phyloP scores from a whole-genome alignment of 306 rosid species.

The Pterocarpus santalinus region DNA sequence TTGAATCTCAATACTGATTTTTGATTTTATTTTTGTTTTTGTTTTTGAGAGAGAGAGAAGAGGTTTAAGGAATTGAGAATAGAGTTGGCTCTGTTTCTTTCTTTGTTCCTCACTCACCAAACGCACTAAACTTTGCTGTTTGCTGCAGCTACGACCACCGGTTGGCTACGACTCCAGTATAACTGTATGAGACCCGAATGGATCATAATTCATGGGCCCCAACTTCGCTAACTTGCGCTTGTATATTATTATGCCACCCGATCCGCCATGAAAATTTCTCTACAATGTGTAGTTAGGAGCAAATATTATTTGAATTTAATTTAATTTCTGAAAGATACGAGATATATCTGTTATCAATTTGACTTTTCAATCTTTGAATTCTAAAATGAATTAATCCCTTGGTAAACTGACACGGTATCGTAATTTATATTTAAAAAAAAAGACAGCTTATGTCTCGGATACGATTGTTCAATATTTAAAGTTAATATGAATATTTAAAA shows the following conservation, averaged over 20 bases:
- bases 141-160: neutral
- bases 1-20: neutral
- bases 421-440: no score
- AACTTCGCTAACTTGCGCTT: neutral
- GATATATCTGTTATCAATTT: no score
- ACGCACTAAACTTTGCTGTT: neutral
- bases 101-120: neutral
- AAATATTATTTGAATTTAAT: no score
- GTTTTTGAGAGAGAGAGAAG: neutral
- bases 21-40: no score
- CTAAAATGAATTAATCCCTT: no score
- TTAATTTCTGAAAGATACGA: no score
- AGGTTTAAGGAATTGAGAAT: neutral
- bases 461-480: no score
- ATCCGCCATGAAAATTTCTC: neutral
- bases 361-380: no score
- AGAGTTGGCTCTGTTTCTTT: neutral
- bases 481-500: no score
- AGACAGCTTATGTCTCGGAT: no score
- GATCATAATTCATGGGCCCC: neutral
- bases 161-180: no score
- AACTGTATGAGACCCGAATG: neutral
- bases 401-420: no score
- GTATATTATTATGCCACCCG: neutral
- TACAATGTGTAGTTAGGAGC: neutral